Conservation (phyloP, 352 stramenopile genomes). For the Phytophthora litchii region DNA sequence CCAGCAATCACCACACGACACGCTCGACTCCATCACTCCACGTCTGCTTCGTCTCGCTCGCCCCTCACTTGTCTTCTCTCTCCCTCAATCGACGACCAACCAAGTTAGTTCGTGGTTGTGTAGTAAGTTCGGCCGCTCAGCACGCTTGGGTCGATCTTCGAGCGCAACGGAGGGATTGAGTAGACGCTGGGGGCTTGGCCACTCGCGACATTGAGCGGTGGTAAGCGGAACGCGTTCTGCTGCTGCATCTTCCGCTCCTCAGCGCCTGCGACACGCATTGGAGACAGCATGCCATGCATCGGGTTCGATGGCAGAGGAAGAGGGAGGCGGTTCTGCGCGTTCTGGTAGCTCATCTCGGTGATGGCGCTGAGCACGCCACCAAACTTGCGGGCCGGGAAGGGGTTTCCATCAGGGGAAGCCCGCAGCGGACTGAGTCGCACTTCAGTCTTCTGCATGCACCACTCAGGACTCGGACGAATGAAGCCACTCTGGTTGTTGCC, state of each 20-base stretch:
- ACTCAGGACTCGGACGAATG: slow-evolving; percentile 46
- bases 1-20: slow-evolving; percentile 33
- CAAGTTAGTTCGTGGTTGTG: slow-evolving; percentile 51
- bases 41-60: slow-evolving; percentile 22
- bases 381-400: slow-evolving; percentile 35
- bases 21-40: slow-evolving; percentile 7
- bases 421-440: slow-evolving; percentile 70
- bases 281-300: slow-evolving; percentile 36
- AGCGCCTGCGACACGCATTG: slow-evolving; percentile 35
- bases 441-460: slow-evolving; percentile 61
- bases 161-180: slow-evolving; percentile 76
- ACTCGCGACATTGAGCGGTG: slow-evolving; percentile 62
- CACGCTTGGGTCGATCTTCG: slow-evolving; percentile 80
- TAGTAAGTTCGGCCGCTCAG: slow-evolving; percentile 54
- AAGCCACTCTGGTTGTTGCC: slow-evolving; percentile 22
- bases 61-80: slow-evolving; percentile 7
- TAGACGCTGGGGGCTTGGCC: slow-evolving; percentile 41
- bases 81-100: slow-evolving; percentile 8
- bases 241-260: slow-evolving; percentile 44
- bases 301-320: slow-evolving; percentile 29
- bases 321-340: slow-evolving; percentile 48
- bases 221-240: slow-evolving; percentile 49
- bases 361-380: slow-evolving; percentile 55
- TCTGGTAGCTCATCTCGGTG: slow-evolving; percentile 58
- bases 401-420: slow-evolving; percentile 34